These are phyloP conservation scores for Willaertia magna DNA, from an alignment of 208 protist species.

Conservation along the genomic window DNA sequence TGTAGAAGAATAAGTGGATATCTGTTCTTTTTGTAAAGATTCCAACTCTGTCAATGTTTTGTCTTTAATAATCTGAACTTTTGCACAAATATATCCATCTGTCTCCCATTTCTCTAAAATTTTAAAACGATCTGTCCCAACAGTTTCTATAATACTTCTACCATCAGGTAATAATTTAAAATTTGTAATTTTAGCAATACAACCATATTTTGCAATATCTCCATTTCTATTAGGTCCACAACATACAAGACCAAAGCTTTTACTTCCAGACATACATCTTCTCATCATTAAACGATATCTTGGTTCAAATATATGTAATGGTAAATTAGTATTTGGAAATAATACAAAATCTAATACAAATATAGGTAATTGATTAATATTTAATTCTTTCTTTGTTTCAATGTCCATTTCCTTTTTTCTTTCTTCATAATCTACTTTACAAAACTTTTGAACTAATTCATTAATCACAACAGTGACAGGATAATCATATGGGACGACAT, in stretches of 20 bases:
- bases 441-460: not conserved
- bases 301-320: conserved; percentile 10
- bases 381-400: not conserved
- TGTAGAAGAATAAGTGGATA: no score
- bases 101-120: not conserved
- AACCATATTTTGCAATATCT: not conserved
- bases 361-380: not conserved
- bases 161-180: not conserved
- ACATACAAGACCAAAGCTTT: not conserved
- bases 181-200: not conserved
- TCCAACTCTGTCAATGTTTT: no score
- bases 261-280: not conserved
- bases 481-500: not conserved
- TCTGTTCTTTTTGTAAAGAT: no score
- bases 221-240: not conserved
- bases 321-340: not conserved
- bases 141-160: not conserved
- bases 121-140: not conserved
- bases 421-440: not conserved
- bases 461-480: not conserved
- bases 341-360: conserved; percentile 8
- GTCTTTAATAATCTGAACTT: not conserved
- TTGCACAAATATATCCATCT: not conserved
- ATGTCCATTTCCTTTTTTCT: not conserved
- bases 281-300: conserved; percentile 8